Conservation (phyloP, 2,329 filamentous ascomycete species). For the Pseudogymnoascus sp. region DNA sequence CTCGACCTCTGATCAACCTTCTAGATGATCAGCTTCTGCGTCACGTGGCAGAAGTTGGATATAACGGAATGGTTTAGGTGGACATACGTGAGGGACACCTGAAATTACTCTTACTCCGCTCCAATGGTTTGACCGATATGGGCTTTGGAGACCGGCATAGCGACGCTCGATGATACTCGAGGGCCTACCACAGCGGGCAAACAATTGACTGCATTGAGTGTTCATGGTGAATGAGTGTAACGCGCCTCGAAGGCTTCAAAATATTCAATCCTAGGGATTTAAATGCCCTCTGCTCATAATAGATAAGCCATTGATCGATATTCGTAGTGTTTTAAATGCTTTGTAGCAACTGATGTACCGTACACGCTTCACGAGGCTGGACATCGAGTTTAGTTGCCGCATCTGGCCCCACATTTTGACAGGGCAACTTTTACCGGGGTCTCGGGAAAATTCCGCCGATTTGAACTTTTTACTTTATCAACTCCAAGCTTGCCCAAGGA, state of each 20-base stretch:
- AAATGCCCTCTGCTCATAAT: slow-evolving; percentile 4
- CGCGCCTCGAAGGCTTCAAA: background rate
- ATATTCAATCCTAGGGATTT: background rate
- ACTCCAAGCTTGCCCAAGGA: slow-evolving; percentile 8
- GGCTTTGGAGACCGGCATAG: background rate
- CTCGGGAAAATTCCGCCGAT: slow-evolving; percentile 13
- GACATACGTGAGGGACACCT: background rate
- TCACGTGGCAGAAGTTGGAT: slow-evolving; percentile 10
- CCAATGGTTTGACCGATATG: background rate
- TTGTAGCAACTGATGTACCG: background rate
- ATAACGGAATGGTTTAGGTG: background rate
- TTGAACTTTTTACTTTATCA: slow-evolving; percentile 10
- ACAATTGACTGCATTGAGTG: background rate
- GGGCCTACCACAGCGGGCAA: background rate
- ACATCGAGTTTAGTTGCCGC: slow-evolving; percentile 1
- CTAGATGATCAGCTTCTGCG: slow-evolving; percentile 6
- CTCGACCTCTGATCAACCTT: slow-evolving; percentile 49
- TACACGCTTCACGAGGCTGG: slow-evolving; percentile 4
- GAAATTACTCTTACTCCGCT: background rate
- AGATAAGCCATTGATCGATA: background rate
- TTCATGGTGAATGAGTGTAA: background rate
- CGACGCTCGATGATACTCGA: background rate
- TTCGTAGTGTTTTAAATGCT: background rate
- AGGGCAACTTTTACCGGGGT: slow-evolving; percentile 8
- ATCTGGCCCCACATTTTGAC: slow-evolving; percentile 4